phyloP scores from a whole-genome alignment of 441 rosid species.

The Adansonia rubrostipa region DNA sequence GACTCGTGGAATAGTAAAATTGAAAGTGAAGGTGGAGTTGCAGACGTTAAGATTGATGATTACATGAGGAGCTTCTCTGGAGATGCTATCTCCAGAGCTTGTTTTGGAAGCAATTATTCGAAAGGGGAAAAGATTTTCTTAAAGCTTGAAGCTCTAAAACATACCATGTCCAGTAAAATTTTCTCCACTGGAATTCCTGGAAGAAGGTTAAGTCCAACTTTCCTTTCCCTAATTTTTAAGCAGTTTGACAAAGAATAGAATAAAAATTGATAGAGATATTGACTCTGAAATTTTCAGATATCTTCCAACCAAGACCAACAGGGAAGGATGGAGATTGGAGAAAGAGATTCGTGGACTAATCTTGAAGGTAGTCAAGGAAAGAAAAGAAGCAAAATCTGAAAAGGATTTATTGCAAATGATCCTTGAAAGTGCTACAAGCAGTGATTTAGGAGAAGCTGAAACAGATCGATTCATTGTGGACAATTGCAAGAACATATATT shows the following conservation, averaged over 20 bases:
- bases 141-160: too few species aligned
- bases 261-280: neutral
- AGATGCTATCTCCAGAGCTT: too few species aligned
- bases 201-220: conserved; percentile 31
- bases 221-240: too few species aligned
- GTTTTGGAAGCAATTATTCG: too few species aligned
- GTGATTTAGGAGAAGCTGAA: conserved; percentile 6
- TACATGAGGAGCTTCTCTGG: too few species aligned
- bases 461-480: conserved; percentile 34
- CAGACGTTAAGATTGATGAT: too few species aligned
- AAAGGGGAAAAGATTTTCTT: too few species aligned
- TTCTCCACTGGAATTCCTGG: conserved; percentile 49
- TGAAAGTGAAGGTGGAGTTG: too few species aligned
- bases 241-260: too few species aligned
- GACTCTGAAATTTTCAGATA: neutral
- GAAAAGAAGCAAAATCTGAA: conserved; percentile 27
- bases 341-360: conserved; percentile 41
- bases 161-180: conserved; percentile 30
- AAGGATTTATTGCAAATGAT: conserved; percentile 46
- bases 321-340: conserved; percentile 37
- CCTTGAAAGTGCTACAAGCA: conserved; percentile 36
- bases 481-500: conserved; percentile 53
- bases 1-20: too few species aligned
- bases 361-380: conserved; percentile 37
- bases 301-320: conserved; percentile 26